A percentile compares a stretch with the other conserved stretches of the same genome.
Conservation (phyloP, 1,139 yeast genomes). For the Sporopachydermia cereana region DNA sequence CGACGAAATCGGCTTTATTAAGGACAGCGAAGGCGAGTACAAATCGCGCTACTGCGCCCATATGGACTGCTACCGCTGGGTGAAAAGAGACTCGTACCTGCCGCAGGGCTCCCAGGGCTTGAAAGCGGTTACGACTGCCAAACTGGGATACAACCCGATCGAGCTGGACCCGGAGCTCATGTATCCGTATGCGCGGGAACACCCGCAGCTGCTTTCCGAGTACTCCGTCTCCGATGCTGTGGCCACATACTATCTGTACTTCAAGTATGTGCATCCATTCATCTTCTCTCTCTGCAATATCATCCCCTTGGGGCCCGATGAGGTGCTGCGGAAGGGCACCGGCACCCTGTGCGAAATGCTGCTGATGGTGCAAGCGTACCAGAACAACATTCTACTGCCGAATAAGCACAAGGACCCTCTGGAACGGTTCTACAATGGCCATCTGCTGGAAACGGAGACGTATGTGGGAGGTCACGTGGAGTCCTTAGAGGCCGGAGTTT, state of each 20-base stretch:
- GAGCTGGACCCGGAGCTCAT: slow-evolving; percentile 95
- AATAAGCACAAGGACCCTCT: slow-evolving; percentile 89
- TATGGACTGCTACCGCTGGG: slow-evolving; percentile 98
- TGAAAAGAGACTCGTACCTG: slow-evolving; percentile 91
- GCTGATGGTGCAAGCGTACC: slow-evolving; percentile 91
- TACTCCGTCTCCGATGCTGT: slow-evolving; percentile 99
- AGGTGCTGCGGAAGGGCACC: slow-evolving; percentile 90
- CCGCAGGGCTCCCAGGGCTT: slow-evolving; percentile 99
- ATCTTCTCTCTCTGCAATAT: slow-evolving; percentile 92
- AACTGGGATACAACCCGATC: slow-evolving; percentile 90
- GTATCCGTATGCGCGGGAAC: slow-evolving; percentile 86
- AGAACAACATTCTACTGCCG: slow-evolving; percentile 66
- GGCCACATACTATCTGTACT: slow-evolving; percentile 91
- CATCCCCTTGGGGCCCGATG: slow-evolving; percentile 94
- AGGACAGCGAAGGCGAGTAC: slow-evolving; percentile 84
- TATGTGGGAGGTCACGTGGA: slow-evolving; percentile 99
- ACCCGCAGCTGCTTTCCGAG: slow-evolving; percentile 86
- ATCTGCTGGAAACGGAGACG: slow-evolving; percentile 86
- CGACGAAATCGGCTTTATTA: slow-evolving; percentile 88
- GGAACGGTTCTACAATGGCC: slow-evolving; percentile 91
- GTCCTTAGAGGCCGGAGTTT: slow-evolving; percentile 94
- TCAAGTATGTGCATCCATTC: slow-evolving; percentile 95
- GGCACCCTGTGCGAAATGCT: slow-evolving; percentile 98
- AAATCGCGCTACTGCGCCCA: slow-evolving; percentile 89
- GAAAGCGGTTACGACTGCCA: slow-evolving; percentile 94